Base-by-base conservation (phyloP, 257 asterid genomes). In the Striga asiatica region DNA sequence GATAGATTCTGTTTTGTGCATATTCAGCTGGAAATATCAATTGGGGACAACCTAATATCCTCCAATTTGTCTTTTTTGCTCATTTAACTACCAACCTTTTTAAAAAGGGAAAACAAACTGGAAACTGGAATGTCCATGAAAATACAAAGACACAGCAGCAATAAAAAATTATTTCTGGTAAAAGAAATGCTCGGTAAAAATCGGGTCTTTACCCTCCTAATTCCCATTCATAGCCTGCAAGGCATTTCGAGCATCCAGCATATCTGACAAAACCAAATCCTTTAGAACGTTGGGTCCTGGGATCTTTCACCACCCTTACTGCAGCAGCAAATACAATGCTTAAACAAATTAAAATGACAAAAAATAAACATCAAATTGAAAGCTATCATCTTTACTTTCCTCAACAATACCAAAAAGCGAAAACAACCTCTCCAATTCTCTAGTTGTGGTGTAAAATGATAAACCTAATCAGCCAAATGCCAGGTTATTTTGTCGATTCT, bases 181-280 rank as follows among this genome's bases (percentile, higher is more conserved):
- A n/a, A n/a, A n/a, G n/a, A n/a, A n/a, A n/a, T n/a, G 17, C 35
- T 29, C 9, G 0, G n/a, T 14, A n/a, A 41, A 41, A 41, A 14
- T 18, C 10, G 4, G 14, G n/a, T 14, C 22, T 2, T 27, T 71
- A 84, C 94, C 84, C 77, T 73, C 72, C n/a, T n/a, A n/a, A n/a
- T n/a, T n/a, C n/a, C 85, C 83, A 61, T 73, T 78, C 79, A 88
- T 61, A 65, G 84, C 74, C 64, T 65, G 76, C 43, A 76, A 45
- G 5, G 95, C 94, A 47, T 75, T 78, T 32, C 56, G 80, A 5
- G 84, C 94, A 62, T 80, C 81, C 32, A 64, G 28, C 80, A 72
- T 81, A 86, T 69, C 57, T 72, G 24, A 81, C 86, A 57, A 83
- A 89, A 58, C 84, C 93, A 65, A 83, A 89, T 50, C 96, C 94